phyloP scores from a whole-genome alignment of 2,329 filamentous ascomycete genomes.

The Neofusicoccum kwambonambiense region DNA sequence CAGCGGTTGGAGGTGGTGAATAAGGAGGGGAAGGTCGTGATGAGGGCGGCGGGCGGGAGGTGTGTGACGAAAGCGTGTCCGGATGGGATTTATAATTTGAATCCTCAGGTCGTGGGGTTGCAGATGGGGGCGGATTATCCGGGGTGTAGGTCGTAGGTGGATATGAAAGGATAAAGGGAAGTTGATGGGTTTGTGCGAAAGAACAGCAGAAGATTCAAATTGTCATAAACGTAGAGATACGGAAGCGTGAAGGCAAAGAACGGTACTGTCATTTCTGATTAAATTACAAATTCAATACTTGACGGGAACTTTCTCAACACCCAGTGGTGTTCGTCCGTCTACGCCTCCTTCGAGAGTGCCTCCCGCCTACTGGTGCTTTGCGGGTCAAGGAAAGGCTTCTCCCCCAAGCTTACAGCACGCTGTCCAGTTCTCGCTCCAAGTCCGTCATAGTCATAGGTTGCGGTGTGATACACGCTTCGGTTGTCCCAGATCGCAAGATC shows the following conservation, averaged over 20 bases:
- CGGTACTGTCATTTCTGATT: too few relatives aligned
- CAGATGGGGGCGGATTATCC: too few relatives aligned
- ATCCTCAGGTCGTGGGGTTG: background rate
- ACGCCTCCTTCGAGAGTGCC: slow-evolving; percentile 28
- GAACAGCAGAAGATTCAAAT: background rate
- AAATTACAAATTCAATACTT: too few relatives aligned
- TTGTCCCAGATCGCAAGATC: slow-evolving; percentile 68
- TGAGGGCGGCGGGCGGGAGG: background rate
- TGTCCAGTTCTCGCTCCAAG: slow-evolving; percentile 53
- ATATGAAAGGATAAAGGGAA: too few relatives aligned
- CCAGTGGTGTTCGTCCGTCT: background rate
- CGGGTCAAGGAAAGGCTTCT: slow-evolving; percentile 54
- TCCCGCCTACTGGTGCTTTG: slow-evolving; percentile 48
- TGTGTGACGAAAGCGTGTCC: background rate
- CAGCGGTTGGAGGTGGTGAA: background rate
- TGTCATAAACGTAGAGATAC: background rate
- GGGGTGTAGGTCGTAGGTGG: too few relatives aligned
- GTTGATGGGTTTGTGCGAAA: too few relatives aligned
- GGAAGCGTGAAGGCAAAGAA: too few relatives aligned
- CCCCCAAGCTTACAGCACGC: slow-evolving; percentile 56
- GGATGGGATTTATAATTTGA: slow-evolving; percentile 1
- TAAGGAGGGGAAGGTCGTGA: background rate
- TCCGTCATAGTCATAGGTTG: slow-evolving; percentile 61
- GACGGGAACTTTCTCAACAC: background rate
- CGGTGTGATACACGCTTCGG: slow-evolving; percentile 57